These are phyloP conservation scores for Monosporozyma aquatica DNA, from an alignment of 805 yeast species.

Conservation along the genomic window DNA sequence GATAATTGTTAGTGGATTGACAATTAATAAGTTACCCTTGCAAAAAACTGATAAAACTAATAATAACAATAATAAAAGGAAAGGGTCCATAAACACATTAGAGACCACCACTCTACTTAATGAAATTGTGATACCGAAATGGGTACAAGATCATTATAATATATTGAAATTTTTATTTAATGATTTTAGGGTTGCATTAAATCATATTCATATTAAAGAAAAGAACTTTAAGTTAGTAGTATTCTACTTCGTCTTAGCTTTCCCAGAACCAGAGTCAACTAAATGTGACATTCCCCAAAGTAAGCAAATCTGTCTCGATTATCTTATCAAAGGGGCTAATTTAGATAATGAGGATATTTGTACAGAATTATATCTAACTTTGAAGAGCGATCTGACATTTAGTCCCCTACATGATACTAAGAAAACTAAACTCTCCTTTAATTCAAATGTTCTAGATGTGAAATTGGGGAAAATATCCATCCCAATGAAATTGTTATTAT, in stretches of 20 bases:
- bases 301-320: slow-evolving; percentile 4
- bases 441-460: slow-evolving; percentile 12
- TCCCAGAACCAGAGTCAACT: not conserved
- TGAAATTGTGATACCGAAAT: not conserved
- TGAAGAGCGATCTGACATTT: not conserved
- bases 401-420: not conserved
- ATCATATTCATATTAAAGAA: slow-evolving; percentile 3
- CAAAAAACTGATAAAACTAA: too few species aligned
- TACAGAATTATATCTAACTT: slow-evolving; percentile 5
- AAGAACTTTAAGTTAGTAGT: slow-evolving; percentile 2
- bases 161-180: slow-evolving; percentile 4
- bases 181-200: slow-evolving; percentile 8
- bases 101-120: not conserved
- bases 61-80: too few species aligned
- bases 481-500: slow-evolving; percentile 10
- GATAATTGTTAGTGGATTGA: slow-evolving; percentile 9
- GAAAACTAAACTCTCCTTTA: slow-evolving; percentile 6
- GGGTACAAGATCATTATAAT: slow-evolving; percentile 2
- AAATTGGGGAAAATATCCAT: slow-evolving; percentile 17
- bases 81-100: not conserved
- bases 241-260: slow-evolving; percentile 2
- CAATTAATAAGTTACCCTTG: not conserved
- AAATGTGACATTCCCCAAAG: not conserved
- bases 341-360: slow-evolving; percentile 7
- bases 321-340: slow-evolving; percentile 6